These are phyloP conservation scores for Leishmania lainsoni DNA, from an alignment of 208 protist species.

Conservation along the genomic window DNA sequence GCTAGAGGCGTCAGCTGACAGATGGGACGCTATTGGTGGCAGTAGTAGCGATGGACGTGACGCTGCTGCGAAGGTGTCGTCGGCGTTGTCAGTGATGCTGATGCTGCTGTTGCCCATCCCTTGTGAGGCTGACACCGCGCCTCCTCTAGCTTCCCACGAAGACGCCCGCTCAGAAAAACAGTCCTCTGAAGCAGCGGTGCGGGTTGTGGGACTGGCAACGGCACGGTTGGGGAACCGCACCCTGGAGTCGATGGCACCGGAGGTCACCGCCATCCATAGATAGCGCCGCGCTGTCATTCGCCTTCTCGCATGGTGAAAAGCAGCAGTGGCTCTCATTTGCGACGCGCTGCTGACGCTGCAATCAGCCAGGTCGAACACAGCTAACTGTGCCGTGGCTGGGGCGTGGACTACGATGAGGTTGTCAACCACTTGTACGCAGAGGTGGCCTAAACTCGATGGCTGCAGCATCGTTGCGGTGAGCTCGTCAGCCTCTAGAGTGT, in stretches of 20 bases:
- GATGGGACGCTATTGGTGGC: not conserved
- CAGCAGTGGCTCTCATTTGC: not conserved
- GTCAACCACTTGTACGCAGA: conserved; percentile 56
- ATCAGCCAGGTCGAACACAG: conserved; percentile 47
- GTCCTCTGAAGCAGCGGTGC: not conserved
- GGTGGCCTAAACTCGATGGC: not conserved
- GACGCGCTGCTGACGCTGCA: not conserved
- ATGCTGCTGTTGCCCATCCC: not conserved
- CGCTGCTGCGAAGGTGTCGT: not conserved
- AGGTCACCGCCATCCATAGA: conserved; percentile 6
- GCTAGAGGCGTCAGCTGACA: not conserved
- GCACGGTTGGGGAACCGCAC: not conserved
- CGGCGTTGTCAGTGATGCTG: not conserved
- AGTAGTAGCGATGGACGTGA: not conserved
- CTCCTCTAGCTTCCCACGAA: not conserved
- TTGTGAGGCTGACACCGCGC: not conserved
- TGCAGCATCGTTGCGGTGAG: not conserved
- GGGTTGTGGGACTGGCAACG: not conserved
- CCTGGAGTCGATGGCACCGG: not conserved
- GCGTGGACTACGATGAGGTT: conserved; percentile 57
- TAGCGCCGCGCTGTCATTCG: not conserved
- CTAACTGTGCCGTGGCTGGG: conserved; percentile 19
- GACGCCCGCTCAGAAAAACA: not conserved
- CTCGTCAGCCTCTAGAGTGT: not conserved
- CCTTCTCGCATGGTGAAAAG: too few species aligned